A percentile compares a stretch with the other conserved stretches of the same genome.
Evolutionary conservation across 306 rosid genomes (phyloP).

Genomic region (Betula pendula): DNA sequence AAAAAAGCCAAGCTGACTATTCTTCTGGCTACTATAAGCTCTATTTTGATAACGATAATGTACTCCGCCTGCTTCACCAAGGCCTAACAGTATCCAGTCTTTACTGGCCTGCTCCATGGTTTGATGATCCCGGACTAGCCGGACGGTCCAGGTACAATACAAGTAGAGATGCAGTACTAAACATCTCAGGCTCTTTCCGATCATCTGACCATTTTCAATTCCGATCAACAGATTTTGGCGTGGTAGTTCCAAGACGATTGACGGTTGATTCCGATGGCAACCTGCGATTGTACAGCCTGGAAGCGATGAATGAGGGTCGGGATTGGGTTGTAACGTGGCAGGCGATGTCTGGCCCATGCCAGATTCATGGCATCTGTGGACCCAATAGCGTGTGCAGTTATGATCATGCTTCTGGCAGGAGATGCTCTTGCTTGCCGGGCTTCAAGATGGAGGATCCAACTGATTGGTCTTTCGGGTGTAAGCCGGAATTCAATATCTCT

Average conservation of each 20-base stretch:
- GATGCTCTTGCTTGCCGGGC: constrained; percentile 52
- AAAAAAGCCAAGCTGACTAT: constrained; percentile 23
- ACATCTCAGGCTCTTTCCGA: constrained; percentile 24
- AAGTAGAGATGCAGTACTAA: constrained; percentile 24
- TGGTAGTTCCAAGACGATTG: background rate
- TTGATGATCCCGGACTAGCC: background rate
- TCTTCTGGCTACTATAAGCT: constrained; percentile 47
- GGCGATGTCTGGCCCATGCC: constrained; percentile 39
- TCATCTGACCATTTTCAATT: constrained; percentile 34
- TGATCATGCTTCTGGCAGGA: constrained; percentile 36
- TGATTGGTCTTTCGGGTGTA: constrained; percentile 58
- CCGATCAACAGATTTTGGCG: constrained; percentile 11
- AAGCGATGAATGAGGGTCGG: constrained; percentile 20
- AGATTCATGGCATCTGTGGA: constrained; percentile 58
- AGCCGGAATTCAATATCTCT: constrained; percentile 34
- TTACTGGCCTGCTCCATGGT: constrained; percentile 41
- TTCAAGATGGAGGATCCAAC: constrained; percentile 29
- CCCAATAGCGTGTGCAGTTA: constrained; percentile 49
- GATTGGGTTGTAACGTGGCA: constrained; percentile 53
- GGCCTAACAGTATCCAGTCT: constrained; percentile 26
- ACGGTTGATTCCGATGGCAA: constrained; percentile 41
- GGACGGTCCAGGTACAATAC: constrained; percentile 38
- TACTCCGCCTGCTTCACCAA: constrained; percentile 30
- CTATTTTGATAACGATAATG: constrained; percentile 46
- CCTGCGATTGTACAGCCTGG: constrained; percentile 40